A percentile compares a stretch with the other conserved stretches of the same genome.
Evolutionary conservation across 1,139 yeast species (phyloP).

Genomic region (Suhomyces guaymorum): DNA sequence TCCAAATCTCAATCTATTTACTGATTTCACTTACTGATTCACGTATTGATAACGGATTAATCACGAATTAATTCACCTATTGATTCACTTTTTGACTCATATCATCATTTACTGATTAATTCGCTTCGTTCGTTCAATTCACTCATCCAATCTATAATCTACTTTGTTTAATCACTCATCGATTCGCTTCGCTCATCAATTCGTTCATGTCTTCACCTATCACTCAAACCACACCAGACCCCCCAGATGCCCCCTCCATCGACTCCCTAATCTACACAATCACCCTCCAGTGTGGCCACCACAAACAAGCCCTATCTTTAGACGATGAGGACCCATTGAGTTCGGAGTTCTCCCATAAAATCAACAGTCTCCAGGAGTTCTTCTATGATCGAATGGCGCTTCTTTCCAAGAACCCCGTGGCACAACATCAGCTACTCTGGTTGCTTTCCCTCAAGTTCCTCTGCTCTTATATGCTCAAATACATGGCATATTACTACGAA

Average conservation of each 20-base stretch:
- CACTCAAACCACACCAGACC: constrained; percentile 9
- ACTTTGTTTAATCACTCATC: no score
- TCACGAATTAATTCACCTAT: no score
- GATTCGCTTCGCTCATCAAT: no score
- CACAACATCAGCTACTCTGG: constrained; percentile 24
- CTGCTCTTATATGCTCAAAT: constrained; percentile 14
- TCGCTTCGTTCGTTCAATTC: no score
- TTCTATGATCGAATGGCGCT: constrained; percentile 19
- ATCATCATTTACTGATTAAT: no score
- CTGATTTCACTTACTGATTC: no score
- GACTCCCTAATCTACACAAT: constrained; percentile 8
- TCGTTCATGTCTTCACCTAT: not conserved
- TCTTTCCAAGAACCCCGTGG: constrained; percentile 16
- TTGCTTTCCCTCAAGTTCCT: constrained; percentile 18
- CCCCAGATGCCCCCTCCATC: constrained; percentile 1
- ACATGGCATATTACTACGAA: constrained; percentile 14
- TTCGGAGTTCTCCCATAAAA: constrained; percentile 13
- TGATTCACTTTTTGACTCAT: no score
- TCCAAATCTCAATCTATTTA: no score
- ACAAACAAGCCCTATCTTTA: constrained; percentile 2
- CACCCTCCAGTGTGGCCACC: constrained; percentile 6
- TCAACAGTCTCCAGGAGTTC: constrained; percentile 24
- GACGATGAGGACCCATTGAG: constrained; percentile 3
- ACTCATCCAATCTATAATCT: no score
- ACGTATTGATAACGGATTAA: no score